phyloP scores from a whole-genome alignment of 345 rosid genomes.

The Citrus sinensis region DVS_A1.0 CM039167.1:7056001-7056500 shows the following conservation, averaged over 20 bases:
- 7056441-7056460: background rate
- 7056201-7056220: no score
- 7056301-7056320: background rate
- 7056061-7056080: constrained; percentile 11
- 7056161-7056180: background rate
- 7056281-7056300: no score
- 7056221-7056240: background rate
- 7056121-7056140: background rate
- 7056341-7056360: no score
- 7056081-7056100: constrained; percentile 3
- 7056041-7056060: background rate
- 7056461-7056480: no score
- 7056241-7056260: background rate
- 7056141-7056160: background rate
- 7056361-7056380: background rate
- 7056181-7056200: no score
- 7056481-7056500: background rate
- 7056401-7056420: background rate
- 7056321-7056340: background rate
- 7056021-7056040: background rate
- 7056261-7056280: background rate
- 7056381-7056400: background rate
- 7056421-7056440: background rate
- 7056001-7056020: constrained; percentile 16
- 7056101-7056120: background rate